A percentile compares a stretch with the other conserved stretches of the same genome.
Conservation (phyloP, 345 rosid species). For the Rhodamnia rubescens region DNA sequence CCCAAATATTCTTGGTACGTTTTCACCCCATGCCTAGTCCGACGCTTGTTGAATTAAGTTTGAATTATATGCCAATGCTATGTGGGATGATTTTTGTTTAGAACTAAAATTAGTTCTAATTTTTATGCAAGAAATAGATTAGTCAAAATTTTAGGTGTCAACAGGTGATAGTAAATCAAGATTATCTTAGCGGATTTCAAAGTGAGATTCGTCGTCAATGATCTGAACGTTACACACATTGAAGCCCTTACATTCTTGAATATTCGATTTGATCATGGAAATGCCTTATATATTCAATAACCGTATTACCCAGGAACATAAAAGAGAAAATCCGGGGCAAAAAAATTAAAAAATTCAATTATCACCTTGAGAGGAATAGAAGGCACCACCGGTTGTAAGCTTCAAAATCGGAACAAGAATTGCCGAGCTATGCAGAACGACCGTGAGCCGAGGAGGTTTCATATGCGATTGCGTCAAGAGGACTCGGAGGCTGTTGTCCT, state of each 20-base stretch:
- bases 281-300: conserved; percentile 31
- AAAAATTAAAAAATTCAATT: too few species aligned
- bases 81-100: too few species aligned
- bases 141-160: too few species aligned
- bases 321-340: too few species aligned
- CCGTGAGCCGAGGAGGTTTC: neutral
- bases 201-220: conserved; percentile 63
- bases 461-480: neutral
- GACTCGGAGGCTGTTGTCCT: neutral
- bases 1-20: too few species aligned
- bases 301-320: too few species aligned
- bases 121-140: too few species aligned
- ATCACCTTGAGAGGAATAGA: neutral
- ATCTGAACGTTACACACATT: conserved; percentile 99
- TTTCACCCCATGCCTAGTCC: too few species aligned
- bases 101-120: too few species aligned
- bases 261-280: conserved; percentile 50
- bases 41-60: too few species aligned
- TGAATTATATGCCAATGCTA: too few species aligned
- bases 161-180: too few species aligned
- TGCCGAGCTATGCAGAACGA: neutral
- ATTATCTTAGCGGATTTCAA: conserved; percentile 61
- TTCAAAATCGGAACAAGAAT: neutral
- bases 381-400: neutral
- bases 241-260: conserved; percentile 27